Conservation (phyloP, 805 yeast genomes). For the Saccharomycopsis sp. region DNA sequence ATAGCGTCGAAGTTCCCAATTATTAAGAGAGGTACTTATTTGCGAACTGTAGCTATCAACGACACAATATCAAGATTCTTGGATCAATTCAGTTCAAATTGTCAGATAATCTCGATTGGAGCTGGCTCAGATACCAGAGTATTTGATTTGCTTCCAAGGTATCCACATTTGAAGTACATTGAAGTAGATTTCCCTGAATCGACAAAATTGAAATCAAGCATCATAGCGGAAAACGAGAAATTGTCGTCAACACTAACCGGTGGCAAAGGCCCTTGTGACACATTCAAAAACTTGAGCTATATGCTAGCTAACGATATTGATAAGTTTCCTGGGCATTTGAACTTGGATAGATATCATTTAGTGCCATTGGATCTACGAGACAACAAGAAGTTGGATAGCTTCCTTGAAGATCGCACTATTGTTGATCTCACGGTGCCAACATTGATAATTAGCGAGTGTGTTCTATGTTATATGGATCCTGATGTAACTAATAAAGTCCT, state of each 20-base stretch:
- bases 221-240: constrained; percentile 32
- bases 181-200: constrained; percentile 63
- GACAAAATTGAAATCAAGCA: constrained; percentile 42
- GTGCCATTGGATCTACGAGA: constrained; percentile 49
- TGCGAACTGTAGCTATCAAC: constrained; percentile 41
- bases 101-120: constrained; percentile 63
- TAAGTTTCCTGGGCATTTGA: constrained; percentile 24
- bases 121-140: constrained; percentile 75
- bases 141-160: constrained; percentile 39
- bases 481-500: constrained; percentile 40
- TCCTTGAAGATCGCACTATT: constrained; percentile 8
- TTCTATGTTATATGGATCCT: constrained; percentile 60
- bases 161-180: constrained; percentile 35
- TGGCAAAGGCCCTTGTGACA: not conserved
- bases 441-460: constrained; percentile 65
- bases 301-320: not conserved
- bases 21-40: constrained; percentile 56
- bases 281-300: not conserved
- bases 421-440: constrained; percentile 43
- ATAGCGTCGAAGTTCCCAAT: constrained; percentile 43
- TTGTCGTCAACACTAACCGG: constrained; percentile 28
- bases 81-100: not conserved
- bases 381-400: constrained; percentile 21
- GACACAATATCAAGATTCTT: constrained; percentile 34
- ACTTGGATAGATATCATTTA: constrained; percentile 41